Base-by-base conservation (phyloP, 164 flowering plant species). In the Cinnamomum micranthum region DNA sequence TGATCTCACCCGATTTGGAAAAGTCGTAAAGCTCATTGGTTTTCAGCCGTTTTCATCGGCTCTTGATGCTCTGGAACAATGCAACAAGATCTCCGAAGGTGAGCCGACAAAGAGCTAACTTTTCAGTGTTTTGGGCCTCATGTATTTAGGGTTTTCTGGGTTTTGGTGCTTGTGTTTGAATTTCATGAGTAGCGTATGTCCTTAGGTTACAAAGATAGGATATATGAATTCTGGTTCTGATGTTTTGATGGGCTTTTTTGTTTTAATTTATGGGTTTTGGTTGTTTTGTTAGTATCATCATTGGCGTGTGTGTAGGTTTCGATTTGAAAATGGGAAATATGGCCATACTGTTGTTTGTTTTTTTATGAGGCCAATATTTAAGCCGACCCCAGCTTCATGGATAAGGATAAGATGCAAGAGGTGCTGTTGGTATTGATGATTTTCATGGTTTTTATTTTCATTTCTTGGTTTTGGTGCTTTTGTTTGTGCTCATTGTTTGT, bases 31-130 rank as follows among this genome's bases (percentile, higher is more conserved):
- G 85, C 94, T 95, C 51, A 74, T 76, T 0, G 92, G 92, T 23
- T 95, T 93, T 75, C 84, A 80, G 15, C 97, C 99, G 0, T 95
- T 88, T 72, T 87, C 87, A 33, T 92, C 95, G 14, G 97, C 98
- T 12, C 84, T 90, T 4, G 99, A 95, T 79, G 98, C 97, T 24
- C 97, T 95, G 35, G 90, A 89, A 14, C 99, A 95, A 68, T 82
- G 87, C 79, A 95, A 93, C 82, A 86, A 97, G 0, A 85, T 93
- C 25, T 95, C 98, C 50, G 99, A 95, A 93, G 98, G 97, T 90
- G 50, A 47, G 14, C 25, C 27, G 2, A 25, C 33, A 52, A 52
- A 52, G 59, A 52, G n/a, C n/a, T 20, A 20, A 55, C 17, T 13
- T 55, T 55, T 41, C n/a, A 55, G 17, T 20, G 60, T 20, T 55